Evolutionary conservation across 306 rosid species (phyloP).

Genomic region (Bauhinia variegata): DNA sequence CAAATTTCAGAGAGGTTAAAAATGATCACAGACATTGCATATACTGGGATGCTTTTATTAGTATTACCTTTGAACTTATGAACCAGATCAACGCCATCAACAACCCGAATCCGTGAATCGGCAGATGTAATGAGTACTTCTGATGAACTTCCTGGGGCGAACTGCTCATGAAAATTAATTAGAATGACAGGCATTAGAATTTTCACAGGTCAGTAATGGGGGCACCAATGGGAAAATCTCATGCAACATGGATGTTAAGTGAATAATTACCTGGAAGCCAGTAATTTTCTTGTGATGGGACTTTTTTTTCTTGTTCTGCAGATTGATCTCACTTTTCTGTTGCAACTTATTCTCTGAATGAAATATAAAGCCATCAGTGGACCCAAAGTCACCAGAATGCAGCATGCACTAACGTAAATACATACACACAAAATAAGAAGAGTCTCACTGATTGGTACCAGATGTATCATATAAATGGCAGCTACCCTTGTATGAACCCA

Average conservation of each 20-base stretch:
- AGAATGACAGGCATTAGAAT: conserved; percentile 28
- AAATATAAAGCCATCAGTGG: conserved; percentile 33
- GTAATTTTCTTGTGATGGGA: conserved; percentile 91
- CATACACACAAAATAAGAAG: not conserved
- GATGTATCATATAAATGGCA: conserved; percentile 83
- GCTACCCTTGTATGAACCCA: conserved; percentile 96
- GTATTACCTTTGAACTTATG: conserved; percentile 90
- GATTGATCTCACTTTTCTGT: conserved; percentile 75
- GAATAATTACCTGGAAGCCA: conserved; percentile 87
- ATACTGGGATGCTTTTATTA: conserved; percentile 5
- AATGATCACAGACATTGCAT: conserved; percentile 21
- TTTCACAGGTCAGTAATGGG: conserved; percentile 17
- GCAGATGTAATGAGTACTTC: conserved; percentile 94
- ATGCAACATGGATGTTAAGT: conserved; percentile 25
- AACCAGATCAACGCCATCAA: conserved; percentile 79
- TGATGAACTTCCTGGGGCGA: conserved; percentile 94
- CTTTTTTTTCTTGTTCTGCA: conserved; percentile 96
- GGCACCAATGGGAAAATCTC: conserved; percentile 16
- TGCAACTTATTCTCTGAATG: conserved; percentile 85
- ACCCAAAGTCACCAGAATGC: conserved; percentile 27
- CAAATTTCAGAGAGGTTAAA: conserved; percentile 27
- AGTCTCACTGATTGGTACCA: conserved; percentile 52
- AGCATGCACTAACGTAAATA: not conserved
- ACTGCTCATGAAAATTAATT: conserved; percentile 61
- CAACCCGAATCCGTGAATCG: conserved; percentile 94